These are phyloP conservation scores for Juncus inflexus DNA, from an alignment of 176 grass and related monocot genomes.

Conservation along the genomic window DNA sequence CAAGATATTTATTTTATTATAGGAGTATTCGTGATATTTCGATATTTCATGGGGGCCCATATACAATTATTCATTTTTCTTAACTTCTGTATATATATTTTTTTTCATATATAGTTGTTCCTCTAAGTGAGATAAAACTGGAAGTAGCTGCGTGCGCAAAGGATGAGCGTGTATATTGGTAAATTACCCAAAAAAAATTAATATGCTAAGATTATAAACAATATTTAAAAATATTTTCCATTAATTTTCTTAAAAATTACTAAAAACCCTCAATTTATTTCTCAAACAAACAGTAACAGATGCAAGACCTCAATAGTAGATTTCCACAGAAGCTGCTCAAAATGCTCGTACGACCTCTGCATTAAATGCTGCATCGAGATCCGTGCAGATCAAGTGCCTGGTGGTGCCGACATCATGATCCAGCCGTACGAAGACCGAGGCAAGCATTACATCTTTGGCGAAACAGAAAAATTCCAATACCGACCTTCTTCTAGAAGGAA, in stretches of 20 bases:
- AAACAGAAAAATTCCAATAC: not conserved
- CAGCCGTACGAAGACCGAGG: constrained; percentile 26
- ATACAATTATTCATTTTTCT: too few species aligned
- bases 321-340: constrained; percentile 69
- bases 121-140: constrained; percentile 36
- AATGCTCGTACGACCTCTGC: constrained; percentile 70
- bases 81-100: not conserved
- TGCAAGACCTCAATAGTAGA: constrained; percentile 85
- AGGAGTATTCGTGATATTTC: too few species aligned
- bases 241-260: constrained; percentile 19
- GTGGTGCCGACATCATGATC: constrained; percentile 35
- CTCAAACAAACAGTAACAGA: constrained; percentile 35
- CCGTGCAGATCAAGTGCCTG: constrained; percentile 48
- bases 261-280: constrained; percentile 12
- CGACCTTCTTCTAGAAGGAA: not conserved
- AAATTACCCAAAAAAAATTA: not conserved
- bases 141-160: constrained; percentile 37
- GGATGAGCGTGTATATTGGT: constrained; percentile 68
- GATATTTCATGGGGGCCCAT: too few species aligned
- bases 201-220: not conserved
- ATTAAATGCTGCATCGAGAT: constrained; percentile 66
- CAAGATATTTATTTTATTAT: too few species aligned
- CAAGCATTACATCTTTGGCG: constrained; percentile 39
- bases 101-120: constrained; percentile 41
- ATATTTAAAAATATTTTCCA: not conserved